Evolutionary conservation across 352 stramenopile species (phyloP).

Genomic region (Hyaloperonospora arabidopsidis): DNA sequence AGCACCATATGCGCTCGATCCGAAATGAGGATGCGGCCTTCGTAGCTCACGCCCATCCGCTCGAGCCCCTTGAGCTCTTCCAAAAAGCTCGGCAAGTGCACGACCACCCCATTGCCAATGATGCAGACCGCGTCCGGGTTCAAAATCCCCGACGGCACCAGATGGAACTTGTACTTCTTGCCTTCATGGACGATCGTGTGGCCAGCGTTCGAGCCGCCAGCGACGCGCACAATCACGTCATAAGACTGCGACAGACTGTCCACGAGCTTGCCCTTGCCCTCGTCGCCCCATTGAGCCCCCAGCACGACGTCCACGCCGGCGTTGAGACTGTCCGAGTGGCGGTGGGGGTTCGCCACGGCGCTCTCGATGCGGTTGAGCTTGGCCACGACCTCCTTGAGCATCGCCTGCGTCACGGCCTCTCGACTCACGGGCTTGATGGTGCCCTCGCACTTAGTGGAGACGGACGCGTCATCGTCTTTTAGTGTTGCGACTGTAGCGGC

Average conservation of each 20-base stretch:
- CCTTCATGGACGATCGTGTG: conserved; percentile 98
- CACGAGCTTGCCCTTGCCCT: conserved; percentile 99
- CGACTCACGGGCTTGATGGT: conserved; percentile 32
- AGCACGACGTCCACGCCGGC: conserved; percentile 90
- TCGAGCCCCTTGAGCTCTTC: conserved; percentile 90
- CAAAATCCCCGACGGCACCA: conserved; percentile 96
- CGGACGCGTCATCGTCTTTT: conserved; percentile 10
- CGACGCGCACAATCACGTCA: conserved; percentile 95
- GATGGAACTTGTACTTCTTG: conserved; percentile 99
- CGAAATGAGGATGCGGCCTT: conserved; percentile 94
- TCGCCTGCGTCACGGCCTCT: conserved; percentile 49
- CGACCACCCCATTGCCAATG: conserved; percentile 98
- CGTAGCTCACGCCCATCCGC: conserved; percentile 83
- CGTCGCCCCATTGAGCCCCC: conserved; percentile 97
- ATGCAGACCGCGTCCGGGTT: conserved; percentile 93
- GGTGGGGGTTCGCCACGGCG: conserved; percentile 75
- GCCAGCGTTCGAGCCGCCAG: conserved; percentile 95
- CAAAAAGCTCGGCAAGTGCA: conserved; percentile 95
- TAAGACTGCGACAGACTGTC: conserved; percentile 91
- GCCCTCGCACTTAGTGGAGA: conserved; percentile 29
- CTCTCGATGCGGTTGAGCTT: conserved; percentile 86
- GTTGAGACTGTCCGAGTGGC: conserved; percentile 57
- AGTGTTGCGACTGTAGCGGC: conserved; percentile 12
- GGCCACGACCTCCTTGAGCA: conserved; percentile 76
- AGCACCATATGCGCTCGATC: conserved; percentile 98